These are phyloP conservation scores for Sporothrix brunneoviolacea DNA, from an alignment of 2,329 filamentous ascomycete genomes.

Conservation along the genomic window DNA sequence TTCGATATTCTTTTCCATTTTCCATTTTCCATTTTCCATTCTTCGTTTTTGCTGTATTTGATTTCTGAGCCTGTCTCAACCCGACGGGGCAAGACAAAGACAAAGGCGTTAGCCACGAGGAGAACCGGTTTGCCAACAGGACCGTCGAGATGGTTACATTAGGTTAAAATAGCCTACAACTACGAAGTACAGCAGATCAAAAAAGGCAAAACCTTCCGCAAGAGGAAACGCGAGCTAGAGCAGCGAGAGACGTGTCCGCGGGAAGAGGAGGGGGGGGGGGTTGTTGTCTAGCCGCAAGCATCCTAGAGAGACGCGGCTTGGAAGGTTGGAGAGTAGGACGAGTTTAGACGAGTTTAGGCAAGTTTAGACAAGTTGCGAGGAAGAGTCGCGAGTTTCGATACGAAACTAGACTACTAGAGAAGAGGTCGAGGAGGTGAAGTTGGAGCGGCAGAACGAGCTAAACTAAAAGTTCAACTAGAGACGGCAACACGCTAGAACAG, in stretches of 20 bases:
- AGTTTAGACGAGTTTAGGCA: no score
- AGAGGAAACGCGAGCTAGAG: conserved; percentile 17
- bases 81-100: background rate
- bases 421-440: background rate
- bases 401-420: no score
- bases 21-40: background rate
- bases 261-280: no score
- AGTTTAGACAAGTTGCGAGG: no score
- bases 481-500: no score
- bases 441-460: no score
- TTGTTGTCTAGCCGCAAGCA: background rate
- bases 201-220: conserved; percentile 26
- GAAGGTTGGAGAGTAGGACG: no score
- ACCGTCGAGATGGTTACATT: no score
- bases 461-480: no score
- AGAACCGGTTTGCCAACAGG: no score
- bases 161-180: background rate
- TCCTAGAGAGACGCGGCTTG: background rate
- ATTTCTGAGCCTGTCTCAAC: background rate
- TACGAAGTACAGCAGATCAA: background rate
- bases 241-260: background rate
- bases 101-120: no score
- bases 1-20: background rate
- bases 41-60: background rate
- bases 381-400: no score